Evolutionary conservation across 352 stramenopile species (phyloP), one percentile per base, ranked within the genome.

Genomic region (Phytopythium helicoides): DNA sequence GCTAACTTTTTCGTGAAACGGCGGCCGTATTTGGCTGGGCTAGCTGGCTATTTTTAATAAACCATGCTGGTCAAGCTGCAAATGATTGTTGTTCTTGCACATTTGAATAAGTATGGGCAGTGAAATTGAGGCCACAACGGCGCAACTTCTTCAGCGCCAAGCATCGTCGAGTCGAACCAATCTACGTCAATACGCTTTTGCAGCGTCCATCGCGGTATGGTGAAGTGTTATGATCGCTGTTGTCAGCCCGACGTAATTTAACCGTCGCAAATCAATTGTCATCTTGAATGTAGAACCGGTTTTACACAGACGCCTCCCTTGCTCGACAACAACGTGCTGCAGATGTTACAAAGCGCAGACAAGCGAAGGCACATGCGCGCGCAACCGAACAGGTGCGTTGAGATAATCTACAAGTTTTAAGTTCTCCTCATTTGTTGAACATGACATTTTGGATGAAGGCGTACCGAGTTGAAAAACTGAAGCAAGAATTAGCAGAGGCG

Each of bases 241-340:
- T 15, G 33, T 41, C 23, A 47, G 3, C 7, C 11, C 36, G 33
- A n/a, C 10, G 14, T 9, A 9, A 33, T 9, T 33, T 10, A 41
- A 14, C 21, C 18, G 14, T n/a, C n/a, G n/a, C n/a, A n/a, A n/a
- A n/a, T n/a, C n/a, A n/a, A n/a, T 21, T 40, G n/a, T 23, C n/a
- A 28, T 47, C 16, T 8, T 1, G 14, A 15, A 6, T 23, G 34
- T 23, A 91, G 81, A 66, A 91, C 46, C 76, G 81, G 25, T 91
- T 91, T 53, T 91, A 79, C 60, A 67, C 65, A 0, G 81, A 91
- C 56, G 88, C 86, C 15, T 91, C 81, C 8, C 76, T 91, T 10
- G 62, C 68, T 19, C 62, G 76, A 7, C 73, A 87, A 47, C 65
- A 65, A 14, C 69, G 73, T 1, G n/a, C 86, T 14, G 54, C 89